Evolutionary conservation across 768 basidiomycete genomes (phyloP).

Genomic region (Coprinopsis sp.): DNA sequence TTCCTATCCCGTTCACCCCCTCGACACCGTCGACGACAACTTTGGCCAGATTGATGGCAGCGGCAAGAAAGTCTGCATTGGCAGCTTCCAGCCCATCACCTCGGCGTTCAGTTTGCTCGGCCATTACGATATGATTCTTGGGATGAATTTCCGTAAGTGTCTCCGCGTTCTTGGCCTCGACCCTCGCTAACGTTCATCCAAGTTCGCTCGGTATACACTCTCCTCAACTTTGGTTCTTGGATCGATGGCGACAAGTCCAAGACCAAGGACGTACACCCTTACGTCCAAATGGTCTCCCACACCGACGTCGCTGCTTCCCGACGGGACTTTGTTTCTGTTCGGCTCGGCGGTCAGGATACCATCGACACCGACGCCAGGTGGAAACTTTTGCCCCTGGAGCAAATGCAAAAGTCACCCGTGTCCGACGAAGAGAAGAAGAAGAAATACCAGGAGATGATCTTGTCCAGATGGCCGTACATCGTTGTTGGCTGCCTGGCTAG

Average conservation of each 20-base stretch:
- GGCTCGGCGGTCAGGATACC: slow-evolving; percentile 56
- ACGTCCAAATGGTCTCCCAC: slow-evolving; percentile 62
- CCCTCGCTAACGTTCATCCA: slow-evolving; percentile 6
- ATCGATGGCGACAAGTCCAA: no score
- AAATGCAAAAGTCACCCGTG: slow-evolving; percentile 61
- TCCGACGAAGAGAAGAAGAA: slow-evolving; percentile 64
- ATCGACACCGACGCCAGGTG: slow-evolving; percentile 47
- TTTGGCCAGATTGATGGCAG: slow-evolving; percentile 41
- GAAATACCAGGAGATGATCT: slow-evolving; percentile 54
- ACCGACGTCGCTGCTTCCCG: slow-evolving; percentile 50
- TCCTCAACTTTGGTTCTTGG: slow-evolving; percentile 71
- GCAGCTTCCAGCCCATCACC: slow-evolving; percentile 80
- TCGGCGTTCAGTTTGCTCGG: slow-evolving; percentile 73
- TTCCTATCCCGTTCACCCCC: slow-evolving; percentile 68
- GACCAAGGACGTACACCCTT: slow-evolving; percentile 48
- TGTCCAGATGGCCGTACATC: slow-evolving; percentile 74
- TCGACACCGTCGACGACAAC: slow-evolving; percentile 62
- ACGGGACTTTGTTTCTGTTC: slow-evolving; percentile 60
- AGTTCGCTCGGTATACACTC: slow-evolving; percentile 76
- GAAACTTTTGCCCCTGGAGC: slow-evolving; percentile 52
- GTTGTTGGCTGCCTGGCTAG: slow-evolving; percentile 54
- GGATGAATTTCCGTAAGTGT: slow-evolving; percentile 70
- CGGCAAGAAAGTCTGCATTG: slow-evolving; percentile 40
- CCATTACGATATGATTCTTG: slow-evolving; percentile 78
- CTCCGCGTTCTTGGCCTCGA: neutral